Evolutionary conservation across 2,329 filamentous ascomycete species (phyloP), one percentile per base, ranked within the genome.

Genomic region (Cladosporium sphaerospermum): DNA sequence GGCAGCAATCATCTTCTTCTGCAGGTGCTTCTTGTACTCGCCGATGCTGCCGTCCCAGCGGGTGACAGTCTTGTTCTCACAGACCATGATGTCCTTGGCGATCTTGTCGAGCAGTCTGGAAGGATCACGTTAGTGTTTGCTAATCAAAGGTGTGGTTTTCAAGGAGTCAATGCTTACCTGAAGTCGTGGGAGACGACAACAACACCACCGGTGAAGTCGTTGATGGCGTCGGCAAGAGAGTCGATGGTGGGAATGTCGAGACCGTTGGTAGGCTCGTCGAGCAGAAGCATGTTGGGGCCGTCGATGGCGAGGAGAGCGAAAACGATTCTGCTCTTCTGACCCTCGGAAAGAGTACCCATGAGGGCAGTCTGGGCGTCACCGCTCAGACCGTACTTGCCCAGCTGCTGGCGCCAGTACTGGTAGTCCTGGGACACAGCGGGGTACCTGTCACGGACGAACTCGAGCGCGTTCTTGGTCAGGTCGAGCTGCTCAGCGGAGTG

Each of bases 231-330:
- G 2, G 93, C 95, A 75, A 99, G 75, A 75, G 86, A 91, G 78
- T 99, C 93, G 67, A 99, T 99, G 51, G 93, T 97, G 31, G 93
- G 91, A 61, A 99, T 99, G 80, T 99, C 93, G 59, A 99, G 79
- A 82, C 93, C 93, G 84, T 99, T 99, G 71, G 93, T 99, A 72
- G 93, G 95, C 78, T 99, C 93, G 77, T 99, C 93, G 53, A 99
- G 83, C 63, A 99, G 75, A 64, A 99, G 76, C 93, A 99, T 99
- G 81, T 99, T 99, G 64, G 93, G 93, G 28, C 84, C 78, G 65
- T 99, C 93, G 61, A 99, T 96, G 61, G 93, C 93, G 60, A 99
- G 78, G 63, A 99, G 79, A 39, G 93, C 93, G 70, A 99, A 99
- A 40, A 99, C 93, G 68, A 99, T 96, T 81, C 95, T 88, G 68